These are phyloP conservation scores for Ogataea kodamae DNA, from an alignment of 805 yeast species.

Conservation along the genomic window DNA sequence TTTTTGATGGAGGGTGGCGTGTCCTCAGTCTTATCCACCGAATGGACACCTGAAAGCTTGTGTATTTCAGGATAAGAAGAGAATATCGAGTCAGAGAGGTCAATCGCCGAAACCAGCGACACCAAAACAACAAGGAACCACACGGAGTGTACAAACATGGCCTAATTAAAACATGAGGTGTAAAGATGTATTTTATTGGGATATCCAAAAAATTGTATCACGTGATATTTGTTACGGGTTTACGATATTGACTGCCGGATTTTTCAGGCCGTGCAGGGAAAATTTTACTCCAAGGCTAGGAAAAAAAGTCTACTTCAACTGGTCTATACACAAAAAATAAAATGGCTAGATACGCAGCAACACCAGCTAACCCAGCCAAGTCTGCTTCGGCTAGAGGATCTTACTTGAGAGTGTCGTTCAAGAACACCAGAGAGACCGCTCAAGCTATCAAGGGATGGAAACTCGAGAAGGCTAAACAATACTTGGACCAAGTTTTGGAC, in stretches of 20 bases:
- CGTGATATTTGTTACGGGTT: constrained; percentile 8
- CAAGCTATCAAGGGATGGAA: constrained; percentile 99
- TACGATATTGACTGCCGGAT: constrained; percentile 4
- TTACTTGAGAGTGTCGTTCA: constrained; percentile 98
- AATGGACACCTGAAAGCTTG: constrained; percentile 47
- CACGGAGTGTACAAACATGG: constrained; percentile 3
- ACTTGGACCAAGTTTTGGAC: constrained; percentile 93
- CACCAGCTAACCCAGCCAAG: constrained; percentile 98
- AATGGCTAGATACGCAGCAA: constrained; percentile 99
- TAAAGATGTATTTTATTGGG: constrained; percentile 1
- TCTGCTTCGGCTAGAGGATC: constrained; percentile 99
- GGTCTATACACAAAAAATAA: constrained; percentile 22
- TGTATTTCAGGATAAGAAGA: constrained; percentile 39
- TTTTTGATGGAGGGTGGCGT: constrained; percentile 80
- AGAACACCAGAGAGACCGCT: constrained; percentile 99
- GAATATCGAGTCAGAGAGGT: constrained; percentile 33
- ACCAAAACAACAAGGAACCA: constrained; percentile 4
- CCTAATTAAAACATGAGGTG: too few species aligned
- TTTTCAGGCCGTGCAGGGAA: constrained; percentile 16
- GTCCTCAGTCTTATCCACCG: constrained; percentile 37
- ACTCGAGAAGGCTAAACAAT: constrained; percentile 90
- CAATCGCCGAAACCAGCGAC: constrained; percentile 18
- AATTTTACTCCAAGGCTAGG: constrained; percentile 11
- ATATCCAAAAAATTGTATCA: neutral
- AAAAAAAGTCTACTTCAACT: constrained; percentile 12